phyloP scores from a whole-genome alignment of 1,284 basidiomycete species.

The Tranzscheliella williamsii region DNA sequence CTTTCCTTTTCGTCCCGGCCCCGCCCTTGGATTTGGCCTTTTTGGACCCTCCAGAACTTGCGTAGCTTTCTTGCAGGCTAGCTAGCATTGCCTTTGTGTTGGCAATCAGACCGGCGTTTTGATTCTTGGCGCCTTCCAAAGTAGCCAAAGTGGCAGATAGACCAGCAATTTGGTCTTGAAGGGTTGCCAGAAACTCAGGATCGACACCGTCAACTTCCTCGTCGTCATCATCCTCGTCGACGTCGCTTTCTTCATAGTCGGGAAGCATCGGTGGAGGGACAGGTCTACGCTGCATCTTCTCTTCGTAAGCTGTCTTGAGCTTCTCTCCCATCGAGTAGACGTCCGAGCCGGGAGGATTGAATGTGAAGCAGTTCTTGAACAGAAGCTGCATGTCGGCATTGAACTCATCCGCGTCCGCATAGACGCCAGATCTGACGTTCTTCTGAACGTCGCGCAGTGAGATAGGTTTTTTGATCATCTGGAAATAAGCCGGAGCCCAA shows the following conservation, averaged over 20 bases:
- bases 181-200: slow-evolving; percentile 36
- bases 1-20: slow-evolving; percentile 42
- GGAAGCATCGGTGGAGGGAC: slow-evolving; percentile 49
- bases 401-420: slow-evolving; percentile 76
- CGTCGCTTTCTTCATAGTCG: slow-evolving; percentile 60
- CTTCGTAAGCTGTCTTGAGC: slow-evolving; percentile 81
- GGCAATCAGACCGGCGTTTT: slow-evolving; percentile 48
- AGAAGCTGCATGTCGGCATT: slow-evolving; percentile 89
- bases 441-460: slow-evolving; percentile 66
- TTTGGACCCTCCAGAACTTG: slow-evolving; percentile 31
- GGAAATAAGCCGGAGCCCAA: slow-evolving; percentile 82
- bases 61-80: slow-evolving; percentile 43
- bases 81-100: slow-evolving; percentile 49
- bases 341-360: slow-evolving; percentile 84
- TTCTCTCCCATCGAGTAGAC: slow-evolving; percentile 69
- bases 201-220: slow-evolving; percentile 49
- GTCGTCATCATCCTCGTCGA: slow-evolving; percentile 61
- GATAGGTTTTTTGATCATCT: slow-evolving; percentile 90
- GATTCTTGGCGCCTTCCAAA: slow-evolving; percentile 48
- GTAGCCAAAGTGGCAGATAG: slow-evolving; percentile 47
- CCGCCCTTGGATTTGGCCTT: slow-evolving; percentile 44
- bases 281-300: slow-evolving; percentile 83
- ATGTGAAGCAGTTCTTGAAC: slow-evolving; percentile 88
- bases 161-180: slow-evolving; percentile 50
- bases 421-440: slow-evolving; percentile 78